These are phyloP conservation scores for Pichia manshurica DNA, from an alignment of 805 yeast genomes.

Conservation along the genomic window DNA sequence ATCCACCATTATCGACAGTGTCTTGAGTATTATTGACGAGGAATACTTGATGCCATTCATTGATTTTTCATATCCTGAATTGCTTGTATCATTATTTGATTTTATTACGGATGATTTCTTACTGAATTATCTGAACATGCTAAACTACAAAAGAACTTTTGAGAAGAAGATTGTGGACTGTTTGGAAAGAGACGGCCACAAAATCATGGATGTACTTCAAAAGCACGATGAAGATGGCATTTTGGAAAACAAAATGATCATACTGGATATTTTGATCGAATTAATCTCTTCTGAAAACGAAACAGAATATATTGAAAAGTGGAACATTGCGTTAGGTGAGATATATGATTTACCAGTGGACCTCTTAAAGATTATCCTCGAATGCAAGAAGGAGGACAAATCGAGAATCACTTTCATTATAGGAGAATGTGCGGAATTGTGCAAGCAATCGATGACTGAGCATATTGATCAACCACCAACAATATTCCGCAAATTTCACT, in stretches of 20 bases:
- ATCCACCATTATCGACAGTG: constrained; percentile 22
- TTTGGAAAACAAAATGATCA: constrained; percentile 33
- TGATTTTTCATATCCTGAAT: constrained; percentile 27
- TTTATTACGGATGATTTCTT: constrained; percentile 35
- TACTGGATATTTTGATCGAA: constrained; percentile 59
- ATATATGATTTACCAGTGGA: constrained; percentile 77
- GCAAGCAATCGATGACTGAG: constrained; percentile 7
- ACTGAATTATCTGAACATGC: constrained; percentile 29
- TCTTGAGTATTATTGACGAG: constrained; percentile 24
- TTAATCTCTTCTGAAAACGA: constrained; percentile 41
- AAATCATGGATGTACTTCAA: constrained; percentile 48
- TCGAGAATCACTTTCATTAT: constrained; percentile 18
- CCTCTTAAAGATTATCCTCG: constrained; percentile 58
- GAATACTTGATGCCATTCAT: constrained; percentile 26
- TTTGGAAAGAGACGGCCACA: constrained; percentile 56
- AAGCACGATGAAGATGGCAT: constrained; percentile 31
- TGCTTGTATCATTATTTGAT: constrained; percentile 28
- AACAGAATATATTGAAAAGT: constrained; percentile 40
- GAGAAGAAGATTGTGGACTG: constrained; percentile 36
- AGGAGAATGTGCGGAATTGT: constrained; percentile 21
- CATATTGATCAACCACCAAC: constrained; percentile 5
- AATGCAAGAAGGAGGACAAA: constrained; percentile 32
- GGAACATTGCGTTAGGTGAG: constrained; percentile 45
- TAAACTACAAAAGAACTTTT: constrained; percentile 21
- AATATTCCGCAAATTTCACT: constrained; percentile 12